Percentiles rank a stretch among this genome's conserved stretches.
Conservation (phyloP, 2,329 filamentous ascomycete species). For the Paraconiothyrium brasiliense region DNA sequence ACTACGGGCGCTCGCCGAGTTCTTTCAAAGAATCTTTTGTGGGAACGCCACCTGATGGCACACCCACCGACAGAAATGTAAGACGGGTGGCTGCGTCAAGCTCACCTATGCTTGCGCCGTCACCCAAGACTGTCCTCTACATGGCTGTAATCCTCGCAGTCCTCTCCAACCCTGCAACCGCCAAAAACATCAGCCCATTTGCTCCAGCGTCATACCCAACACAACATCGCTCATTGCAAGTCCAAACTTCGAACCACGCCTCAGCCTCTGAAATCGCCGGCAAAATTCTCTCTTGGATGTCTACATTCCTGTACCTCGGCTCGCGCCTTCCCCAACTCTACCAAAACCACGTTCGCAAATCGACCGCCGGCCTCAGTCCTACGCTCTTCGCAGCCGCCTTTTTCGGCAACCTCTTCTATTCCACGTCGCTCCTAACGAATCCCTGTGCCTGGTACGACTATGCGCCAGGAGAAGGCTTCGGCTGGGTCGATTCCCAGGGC, state of each 20-base stretch:
- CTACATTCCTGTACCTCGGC: conserved; percentile 53
- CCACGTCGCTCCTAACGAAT: conserved; percentile 68
- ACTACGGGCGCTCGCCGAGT: conserved; percentile 45
- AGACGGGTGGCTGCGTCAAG: conserved; percentile 48
- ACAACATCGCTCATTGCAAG: conserved; percentile 27
- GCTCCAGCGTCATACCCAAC: conserved; percentile 28
- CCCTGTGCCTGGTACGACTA: conserved; percentile 70
- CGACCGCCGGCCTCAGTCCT: conserved; percentile 70
- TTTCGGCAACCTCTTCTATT: conserved; percentile 74
- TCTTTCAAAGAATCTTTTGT: conserved; percentile 38
- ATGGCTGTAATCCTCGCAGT: conserved; percentile 57
- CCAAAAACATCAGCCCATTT: conserved; percentile 39
- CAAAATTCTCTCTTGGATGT: conserved; percentile 55
- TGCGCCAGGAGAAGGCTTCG: conserved; percentile 62
- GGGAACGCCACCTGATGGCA: conserved; percentile 25
- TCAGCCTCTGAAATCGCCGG: conserved; percentile 48
- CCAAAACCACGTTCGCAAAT: conserved; percentile 70
- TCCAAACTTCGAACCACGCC: conserved; percentile 16
- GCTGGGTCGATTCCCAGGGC: conserved; percentile 67
- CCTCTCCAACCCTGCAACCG: conserved; percentile 48
- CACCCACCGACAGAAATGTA: conserved; percentile 40
- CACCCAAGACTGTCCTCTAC: conserved; percentile 58
- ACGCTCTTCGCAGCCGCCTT: conserved; percentile 73
- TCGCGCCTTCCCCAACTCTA: conserved; percentile 66
- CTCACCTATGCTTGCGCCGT: conserved; percentile 53